A percentile compares a stretch with the other conserved stretches of the same genome.
These are phyloP conservation scores for Anisodus tanguticus DNA, from an alignment of 257 asterid species.

Conservation along the genomic window DNA sequence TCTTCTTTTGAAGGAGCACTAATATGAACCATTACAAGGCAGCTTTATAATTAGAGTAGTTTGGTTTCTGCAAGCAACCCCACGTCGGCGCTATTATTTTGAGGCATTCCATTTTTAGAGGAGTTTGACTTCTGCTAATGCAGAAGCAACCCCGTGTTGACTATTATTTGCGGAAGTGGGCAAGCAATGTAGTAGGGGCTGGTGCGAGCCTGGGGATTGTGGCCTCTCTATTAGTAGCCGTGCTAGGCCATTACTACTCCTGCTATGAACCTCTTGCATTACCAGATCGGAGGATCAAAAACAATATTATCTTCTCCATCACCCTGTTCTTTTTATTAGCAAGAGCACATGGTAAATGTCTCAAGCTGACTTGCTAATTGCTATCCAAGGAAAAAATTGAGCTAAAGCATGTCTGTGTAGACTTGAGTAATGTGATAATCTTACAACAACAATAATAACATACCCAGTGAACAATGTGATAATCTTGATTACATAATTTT, in stretches of 20 bases:
- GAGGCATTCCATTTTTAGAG: not conserved
- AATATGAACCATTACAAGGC: not conserved
- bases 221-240: too few species aligned
- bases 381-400: not conserved
- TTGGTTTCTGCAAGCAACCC: not conserved
- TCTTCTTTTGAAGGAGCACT: not conserved
- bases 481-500: too few species aligned
- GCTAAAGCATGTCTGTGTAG: too few species aligned
- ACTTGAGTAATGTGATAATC: too few species aligned
- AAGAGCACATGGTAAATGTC: not conserved
- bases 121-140: not conserved
- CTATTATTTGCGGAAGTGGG: slow-evolving; percentile 3
- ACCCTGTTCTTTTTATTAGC: not conserved
- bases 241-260: too few species aligned
- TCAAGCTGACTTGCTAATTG: not conserved
- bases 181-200: not conserved
- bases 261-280: too few species aligned
- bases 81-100: not conserved
- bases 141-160: not conserved
- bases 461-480: too few species aligned
- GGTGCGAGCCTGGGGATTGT: not conserved
- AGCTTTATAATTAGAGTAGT: not conserved
- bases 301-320: not conserved
- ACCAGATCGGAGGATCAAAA: too few species aligned
- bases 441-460: too few species aligned